Base-by-base conservation (phyloP, 805 yeast species). In the Yarrowia sp. region DNA sequence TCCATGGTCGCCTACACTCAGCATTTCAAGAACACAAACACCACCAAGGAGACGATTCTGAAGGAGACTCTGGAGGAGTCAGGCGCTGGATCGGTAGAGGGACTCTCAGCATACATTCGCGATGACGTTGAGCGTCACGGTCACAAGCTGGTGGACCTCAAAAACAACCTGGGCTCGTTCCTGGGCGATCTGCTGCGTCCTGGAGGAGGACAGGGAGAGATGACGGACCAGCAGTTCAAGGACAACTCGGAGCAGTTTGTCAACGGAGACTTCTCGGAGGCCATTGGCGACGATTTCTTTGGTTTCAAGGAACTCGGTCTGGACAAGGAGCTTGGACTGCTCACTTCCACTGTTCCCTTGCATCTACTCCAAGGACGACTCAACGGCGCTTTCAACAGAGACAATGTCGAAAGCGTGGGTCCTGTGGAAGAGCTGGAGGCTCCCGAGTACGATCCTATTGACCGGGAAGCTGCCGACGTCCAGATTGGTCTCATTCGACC, bases 221-320 rank as follows among this genome's bases (percentile, higher is more conserved):
- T 89, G 72, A 87, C 85, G 65, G 98, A 93, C 75, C 84, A 85
- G 67, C 89, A 87, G 72, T 95, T 95, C 77, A 87, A 82, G 46
- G 99, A 96, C 75, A 91, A 92, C 74, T 89, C 97, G 74, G 98
- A 95, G 72, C 97, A 94, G 77, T 95, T 93, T 76, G 79, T 94
- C 72, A 90, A 95, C 40, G 99, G 99, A 69, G 98, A 93, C 74
- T 95, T 95, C 77, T 89, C 97, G 1, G 89, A 86, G 73, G 97
- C 93, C 70, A 80, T 95, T 46, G 99, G 98, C 8, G 72, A 70
- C 41, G 99, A 95, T 79, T 95, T 93, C 83, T 96, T 96, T 80
- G 99, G 99, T 0, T 96, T 95, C 82, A 90, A 86, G 75, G 98
- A 94, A 72, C 82, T 95, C 59, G 99, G 99, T 0, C 80, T 95